A percentile compares a stretch with the other conserved stretches of the same genome.
phyloP scores from a whole-genome alignment of 768 basidiomycete genomes.

The Phlebiopsis flavidoalba region DNA sequence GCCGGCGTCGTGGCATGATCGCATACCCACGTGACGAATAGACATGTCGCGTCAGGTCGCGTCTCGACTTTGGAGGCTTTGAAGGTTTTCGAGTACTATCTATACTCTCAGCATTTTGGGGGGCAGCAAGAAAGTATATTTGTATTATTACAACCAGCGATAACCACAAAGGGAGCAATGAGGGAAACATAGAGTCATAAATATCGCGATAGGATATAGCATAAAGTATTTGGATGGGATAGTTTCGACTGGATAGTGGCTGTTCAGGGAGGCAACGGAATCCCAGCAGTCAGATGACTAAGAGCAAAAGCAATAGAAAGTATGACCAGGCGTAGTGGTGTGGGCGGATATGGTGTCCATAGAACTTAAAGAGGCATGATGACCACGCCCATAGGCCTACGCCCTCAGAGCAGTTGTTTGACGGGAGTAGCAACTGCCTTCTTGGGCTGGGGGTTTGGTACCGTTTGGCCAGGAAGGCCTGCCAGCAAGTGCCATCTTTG shows the following conservation, averaged over 20 bases:
- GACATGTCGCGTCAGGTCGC: background rate
- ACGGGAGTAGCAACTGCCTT: background rate
- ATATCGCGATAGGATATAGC: conserved; percentile 1
- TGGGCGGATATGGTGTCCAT: no score
- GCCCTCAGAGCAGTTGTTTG: background rate
- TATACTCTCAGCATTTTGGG: background rate
- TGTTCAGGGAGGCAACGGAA: no score
- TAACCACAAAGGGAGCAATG: background rate
- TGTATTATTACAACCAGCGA: background rate
- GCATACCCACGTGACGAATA: background rate
- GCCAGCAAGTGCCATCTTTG: conserved; percentile 40
- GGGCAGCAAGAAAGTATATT: background rate
- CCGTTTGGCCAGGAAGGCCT: background rate
- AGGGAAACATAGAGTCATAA: background rate
- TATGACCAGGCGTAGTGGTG: no score
- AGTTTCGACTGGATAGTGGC: background rate
- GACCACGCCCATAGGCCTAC: background rate
- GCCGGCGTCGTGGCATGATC: conserved; percentile 5
- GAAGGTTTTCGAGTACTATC: background rate
- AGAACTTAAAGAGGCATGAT: no score
- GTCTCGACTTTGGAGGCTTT: background rate
- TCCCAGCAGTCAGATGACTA: no score
- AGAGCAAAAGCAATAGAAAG: no score
- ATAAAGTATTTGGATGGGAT: background rate
- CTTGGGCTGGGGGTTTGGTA: background rate